Conservation (phyloP, 1,284 basidiomycete species). For the Coniophora puteana region DNA sequence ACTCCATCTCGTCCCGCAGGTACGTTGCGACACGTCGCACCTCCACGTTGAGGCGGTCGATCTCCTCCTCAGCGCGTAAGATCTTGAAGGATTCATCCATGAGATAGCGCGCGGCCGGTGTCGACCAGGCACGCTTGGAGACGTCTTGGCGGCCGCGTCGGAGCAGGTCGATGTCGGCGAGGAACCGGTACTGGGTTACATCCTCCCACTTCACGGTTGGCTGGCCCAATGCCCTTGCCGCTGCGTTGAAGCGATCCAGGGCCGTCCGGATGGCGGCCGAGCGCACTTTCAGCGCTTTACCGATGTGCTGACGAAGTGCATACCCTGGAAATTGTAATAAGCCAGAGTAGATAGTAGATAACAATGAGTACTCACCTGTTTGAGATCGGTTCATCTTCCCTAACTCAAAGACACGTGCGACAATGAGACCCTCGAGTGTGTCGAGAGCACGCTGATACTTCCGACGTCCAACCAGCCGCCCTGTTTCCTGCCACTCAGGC, state of each 20-base stretch:
- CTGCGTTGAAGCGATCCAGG: conserved; percentile 23
- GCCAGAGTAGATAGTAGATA: background rate
- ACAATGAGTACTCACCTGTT: conserved; percentile 14
- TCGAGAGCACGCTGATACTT: conserved; percentile 15
- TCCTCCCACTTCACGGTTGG: conserved; percentile 23
- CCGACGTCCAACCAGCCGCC: conserved; percentile 9
- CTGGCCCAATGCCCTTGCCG: conserved; percentile 19
- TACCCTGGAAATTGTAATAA: conserved; percentile 22
- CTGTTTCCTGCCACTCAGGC: conserved; percentile 8
- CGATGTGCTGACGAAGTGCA: conserved; percentile 25
- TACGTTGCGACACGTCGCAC: conserved; percentile 21
- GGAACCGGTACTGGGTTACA: conserved; percentile 27
- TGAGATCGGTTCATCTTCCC: conserved; percentile 18
- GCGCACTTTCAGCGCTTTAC: conserved; percentile 21
- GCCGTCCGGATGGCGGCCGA: conserved; percentile 23
- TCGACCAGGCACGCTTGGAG: conserved; percentile 23
- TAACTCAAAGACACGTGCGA: conserved; percentile 22
- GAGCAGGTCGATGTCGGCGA: conserved; percentile 33
- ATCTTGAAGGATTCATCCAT: conserved; percentile 24
- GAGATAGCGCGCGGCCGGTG: conserved; percentile 19
- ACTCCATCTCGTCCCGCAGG: conserved; percentile 20
- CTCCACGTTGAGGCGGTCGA: conserved; percentile 27
- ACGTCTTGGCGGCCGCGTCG: conserved; percentile 27
- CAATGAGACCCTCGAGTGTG: conserved; percentile 16
- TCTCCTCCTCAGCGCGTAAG: conserved; percentile 29